Evolutionary conservation across 2,329 filamentous ascomycete species (phyloP), one percentile per base, ranked within the genome.

Genomic region (Cladophialophora psammophila): DNA sequence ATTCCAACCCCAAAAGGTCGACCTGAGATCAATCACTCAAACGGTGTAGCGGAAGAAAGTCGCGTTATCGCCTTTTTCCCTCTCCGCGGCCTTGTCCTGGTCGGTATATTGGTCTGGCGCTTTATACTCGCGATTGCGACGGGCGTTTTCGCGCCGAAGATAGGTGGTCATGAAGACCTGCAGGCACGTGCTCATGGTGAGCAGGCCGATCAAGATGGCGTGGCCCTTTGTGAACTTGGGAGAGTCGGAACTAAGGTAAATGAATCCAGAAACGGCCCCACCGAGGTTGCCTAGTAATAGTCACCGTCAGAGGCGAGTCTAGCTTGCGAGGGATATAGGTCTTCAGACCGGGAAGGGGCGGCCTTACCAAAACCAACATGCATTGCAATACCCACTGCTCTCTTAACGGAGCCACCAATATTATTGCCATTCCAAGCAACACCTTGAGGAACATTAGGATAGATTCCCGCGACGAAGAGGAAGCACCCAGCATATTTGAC

Each of bases 281-380:
- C 62, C 68, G 18, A 70, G 60, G 54, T 68, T 72, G 58, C 67
- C 67, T 69, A 36, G 10, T 77, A 80, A 5, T 76, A 78, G 67
- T 96, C 6, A 31, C 18, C 5, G 42, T 63, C 34, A 66, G 59
- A n/a, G 31, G n/a, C 36, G 32, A 26, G 60, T 31, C 36, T 3
- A 15, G n/a, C 13, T 31, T 26, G 45, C 18, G 18, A 31, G 18
- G 5, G 13, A 4, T 18, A 36, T 32, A n/a, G 12, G 18, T 42
- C 12, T 58, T 20, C 55, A 8, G 35, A 31, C 32, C 8, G 5
- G 96, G 87, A 45, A 93, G 93, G 36, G 76, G 95, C 96, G 55
- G 97, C 81, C 75, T 97, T 97, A 50, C 94, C 94, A 91, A 92
- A 96, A 18, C 91, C 93, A 66, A 97, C 95, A 62, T 97, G 91